Base-by-base conservation (phyloP, 345 rosid genomes). In the Dipteronia dyeriana region DNA sequence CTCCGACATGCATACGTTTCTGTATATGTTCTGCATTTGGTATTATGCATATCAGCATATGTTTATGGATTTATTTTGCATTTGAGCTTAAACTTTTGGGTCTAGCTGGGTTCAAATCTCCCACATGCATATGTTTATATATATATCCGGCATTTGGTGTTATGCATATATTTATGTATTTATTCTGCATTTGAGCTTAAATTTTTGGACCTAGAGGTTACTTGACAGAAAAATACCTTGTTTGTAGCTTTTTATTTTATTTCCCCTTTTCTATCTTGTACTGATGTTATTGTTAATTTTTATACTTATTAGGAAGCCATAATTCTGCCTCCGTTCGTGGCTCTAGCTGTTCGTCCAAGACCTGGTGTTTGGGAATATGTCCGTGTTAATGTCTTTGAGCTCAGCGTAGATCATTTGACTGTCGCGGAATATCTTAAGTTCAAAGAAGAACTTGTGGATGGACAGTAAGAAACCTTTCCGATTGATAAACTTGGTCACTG, bases 301-400 rank as follows among this genome's bases (percentile, higher is more conserved):
- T 34, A 0, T 17, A 0, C 31, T 66, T 5, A 2, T 7, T 31
- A 82, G 85, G 85, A 85, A 25, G 85, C 82, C 2, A 83, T 82
- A 64, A 78, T 82, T 68, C 34, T 59, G 71, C 85, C 88, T 59
- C 85, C 88, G 25, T 82, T 82, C 19, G 81, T 80, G 68, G 78
- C 76, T 38, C 9, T 85, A 22, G 88, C 84, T 2, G 61, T 85
- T 51, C 69, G 78, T 38, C 85, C 88, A 45, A 76, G 79, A 19
- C 84, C 85, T 12, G 88, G 88, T 19, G 75, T 82, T 61, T 85
- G 88, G 85, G 88, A 82, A 75, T 78, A 78, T 71, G 80, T 78
- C 2, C 75, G 79, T 1, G 60, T 82, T 39, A 85, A 82, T 45
- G 65, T 80, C 67, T 71, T 78, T 23, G 84, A 82, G 39, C 77